A percentile compares a stretch with the other conserved stretches of the same genome.
These are phyloP conservation scores for Neonectria sp. DNA, from an alignment of 2,329 filamentous ascomycete genomes.

Conservation along the genomic window DNA sequence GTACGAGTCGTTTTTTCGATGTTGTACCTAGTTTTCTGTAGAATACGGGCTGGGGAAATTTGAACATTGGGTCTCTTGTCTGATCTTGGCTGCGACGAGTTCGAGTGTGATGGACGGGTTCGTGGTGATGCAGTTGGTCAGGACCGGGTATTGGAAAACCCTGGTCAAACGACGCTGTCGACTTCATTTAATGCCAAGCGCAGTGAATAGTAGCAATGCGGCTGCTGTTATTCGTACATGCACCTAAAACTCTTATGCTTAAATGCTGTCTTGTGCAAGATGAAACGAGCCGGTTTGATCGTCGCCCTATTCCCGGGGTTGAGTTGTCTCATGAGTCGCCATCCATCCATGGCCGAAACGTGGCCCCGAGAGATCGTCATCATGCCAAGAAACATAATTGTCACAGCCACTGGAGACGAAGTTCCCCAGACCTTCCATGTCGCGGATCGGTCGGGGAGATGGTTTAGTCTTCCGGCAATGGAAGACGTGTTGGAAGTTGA, in stretches of 20 bases:
- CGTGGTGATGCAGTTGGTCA: no score
- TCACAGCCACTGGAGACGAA: background rate
- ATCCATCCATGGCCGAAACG: constrained; percentile 8
- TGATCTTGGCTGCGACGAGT: background rate
- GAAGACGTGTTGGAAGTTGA: no score
- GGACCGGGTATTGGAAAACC: no score
- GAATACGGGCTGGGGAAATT: constrained; percentile 24
- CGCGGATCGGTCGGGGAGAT: background rate
- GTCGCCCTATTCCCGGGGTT: background rate
- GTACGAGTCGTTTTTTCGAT: constrained; percentile 32
- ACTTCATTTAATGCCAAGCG: background rate
- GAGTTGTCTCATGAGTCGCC: background rate
- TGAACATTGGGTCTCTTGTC: constrained; percentile 20
- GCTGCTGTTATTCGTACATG: background rate
- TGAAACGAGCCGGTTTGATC: constrained; percentile 6
- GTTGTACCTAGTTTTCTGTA: constrained; percentile 30
- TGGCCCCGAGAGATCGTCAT: background rate
- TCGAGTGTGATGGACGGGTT: background rate
- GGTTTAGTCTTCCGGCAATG: background rate
- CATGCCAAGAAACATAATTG: background rate
- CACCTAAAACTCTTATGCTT: background rate
- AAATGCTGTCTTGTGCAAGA: background rate
- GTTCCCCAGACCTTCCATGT: background rate
- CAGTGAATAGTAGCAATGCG: background rate
- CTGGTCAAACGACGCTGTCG: no score